Evolutionary conservation across 2,329 filamentous ascomycete genomes (phyloP), one percentile per base, ranked within the genome.

Genomic region (Ophiostoma ips): DNA sequence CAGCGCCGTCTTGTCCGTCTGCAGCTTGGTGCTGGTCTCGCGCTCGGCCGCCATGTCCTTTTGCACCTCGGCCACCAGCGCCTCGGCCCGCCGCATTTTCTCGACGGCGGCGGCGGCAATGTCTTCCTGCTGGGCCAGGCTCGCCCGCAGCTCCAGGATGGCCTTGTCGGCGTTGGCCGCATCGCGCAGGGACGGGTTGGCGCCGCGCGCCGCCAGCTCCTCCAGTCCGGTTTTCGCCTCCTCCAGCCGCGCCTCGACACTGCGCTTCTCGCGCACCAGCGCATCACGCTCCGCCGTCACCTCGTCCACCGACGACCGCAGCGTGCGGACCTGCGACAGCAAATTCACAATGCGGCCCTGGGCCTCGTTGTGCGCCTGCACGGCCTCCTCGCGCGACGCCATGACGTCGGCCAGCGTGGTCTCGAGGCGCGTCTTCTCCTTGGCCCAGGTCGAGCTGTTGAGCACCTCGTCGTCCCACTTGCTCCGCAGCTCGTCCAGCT

Each of bases 391-490:
- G 3, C 90, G 81, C n/a, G 88, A 94, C 46, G 86, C 82, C 11
- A 85, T 84, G 31, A 96, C 77, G 63, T 95, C 88, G 47, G 90
- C 81, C 50, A 98, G 73, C 5, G 88, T 94, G 53, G 88, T 80
- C 63, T 96, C 90, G 37, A 98, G 75, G 15, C 90, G 83, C 15
- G 87, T 77, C 71, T 96, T 96, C 68, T 98, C 90, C 70, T 98
- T 98, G 12, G 89, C 89, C 89, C 92, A 96, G 1, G 90, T 95
- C 15, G 88, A 94, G 66, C 87, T 94, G 68, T 96, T 96, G 58
- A 96, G 78, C 11, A 96, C 87, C 67, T 98, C 90, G 59, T 96
- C 87, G 60, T 98, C 92, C 90, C 92, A 96, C 68, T 96, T 96
- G 58, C 83, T 88, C 57, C 92, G 81, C 52, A 96, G 75, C 59